These are phyloP conservation scores for Syzygium aqueum DNA, from an alignment of 345 rosid genomes.

Conservation along the genomic window DNA sequence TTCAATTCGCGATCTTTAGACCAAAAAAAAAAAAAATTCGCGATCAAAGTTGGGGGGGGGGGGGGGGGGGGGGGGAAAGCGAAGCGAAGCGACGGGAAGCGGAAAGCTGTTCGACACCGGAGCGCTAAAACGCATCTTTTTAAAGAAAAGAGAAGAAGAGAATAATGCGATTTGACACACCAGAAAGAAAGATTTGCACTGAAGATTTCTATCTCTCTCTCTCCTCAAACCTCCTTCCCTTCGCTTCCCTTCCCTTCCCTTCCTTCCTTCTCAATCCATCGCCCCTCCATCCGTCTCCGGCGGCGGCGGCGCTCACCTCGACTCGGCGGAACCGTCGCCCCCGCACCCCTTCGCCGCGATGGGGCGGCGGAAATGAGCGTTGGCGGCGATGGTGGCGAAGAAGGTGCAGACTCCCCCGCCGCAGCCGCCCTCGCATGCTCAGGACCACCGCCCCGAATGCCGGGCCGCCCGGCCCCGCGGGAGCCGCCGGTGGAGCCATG, in stretches of 20 bases:
- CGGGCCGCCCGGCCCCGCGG: slow-evolving; percentile 19
- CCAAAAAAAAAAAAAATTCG: too few relatives aligned
- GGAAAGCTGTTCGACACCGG: neutral
- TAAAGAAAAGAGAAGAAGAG: neutral
- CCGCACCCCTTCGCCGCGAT: neutral
- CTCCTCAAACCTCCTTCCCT: neutral
- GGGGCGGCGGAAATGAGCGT: slow-evolving; percentile 8
- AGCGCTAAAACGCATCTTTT: neutral
- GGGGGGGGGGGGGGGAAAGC: too few relatives aligned
- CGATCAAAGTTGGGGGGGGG: too few relatives aligned
- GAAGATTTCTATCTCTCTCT: neutral
- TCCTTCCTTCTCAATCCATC: too few relatives aligned
- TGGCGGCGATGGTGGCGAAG: slow-evolving; percentile 11
- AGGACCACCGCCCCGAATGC: neutral
- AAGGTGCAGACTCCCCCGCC: neutral
- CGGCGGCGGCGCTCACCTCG: neutral
- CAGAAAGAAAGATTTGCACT: neutral
- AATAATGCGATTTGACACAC: neutral
- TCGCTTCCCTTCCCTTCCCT: neutral
- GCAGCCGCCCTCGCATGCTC: neutral
- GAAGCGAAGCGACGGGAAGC: neutral
- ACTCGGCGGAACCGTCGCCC: neutral
- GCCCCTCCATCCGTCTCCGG: neutral
- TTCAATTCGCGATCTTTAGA: too few relatives aligned
- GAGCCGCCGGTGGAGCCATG: slow-evolving; percentile 45